These are phyloP conservation scores for Apostasia shenzhenica DNA, from an alignment of 106 monocot genomes.

Conservation along the genomic window DNA sequence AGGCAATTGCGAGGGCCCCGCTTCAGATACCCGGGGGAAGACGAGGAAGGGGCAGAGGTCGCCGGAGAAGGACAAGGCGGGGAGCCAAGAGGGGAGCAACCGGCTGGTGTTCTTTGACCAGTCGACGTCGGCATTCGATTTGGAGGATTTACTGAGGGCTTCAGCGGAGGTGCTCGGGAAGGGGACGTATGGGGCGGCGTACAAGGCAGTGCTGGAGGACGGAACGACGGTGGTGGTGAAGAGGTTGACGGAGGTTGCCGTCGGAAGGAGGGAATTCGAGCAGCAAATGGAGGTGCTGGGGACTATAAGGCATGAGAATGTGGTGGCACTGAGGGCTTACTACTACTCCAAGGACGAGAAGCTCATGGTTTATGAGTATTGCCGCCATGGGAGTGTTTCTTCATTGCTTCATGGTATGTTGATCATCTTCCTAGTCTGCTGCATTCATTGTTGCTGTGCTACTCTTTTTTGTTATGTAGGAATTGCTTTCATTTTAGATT, in stretches of 20 bases:
- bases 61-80: slow-evolving; percentile 36
- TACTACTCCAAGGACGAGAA: slow-evolving; percentile 93
- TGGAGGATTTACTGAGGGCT: slow-evolving; percentile 53
- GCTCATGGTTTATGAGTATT: slow-evolving; percentile 61
- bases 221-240: slow-evolving; percentile 70
- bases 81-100: slow-evolving; percentile 22
- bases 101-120: slow-evolving; percentile 2
- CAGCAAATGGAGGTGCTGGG: slow-evolving; percentile 82
- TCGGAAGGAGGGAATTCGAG: slow-evolving; percentile 70
- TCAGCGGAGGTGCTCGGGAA: slow-evolving; percentile 62
- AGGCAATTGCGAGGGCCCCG: not conserved
- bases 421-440: not conserved
- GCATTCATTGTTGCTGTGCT: too few species aligned
- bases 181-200: slow-evolving; percentile 55
- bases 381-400: slow-evolving; percentile 41
- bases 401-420: slow-evolving; percentile 57
- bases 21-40: slow-evolving; percentile 16
- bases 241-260: slow-evolving; percentile 64
- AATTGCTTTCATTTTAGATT: too few species aligned
- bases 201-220: slow-evolving; percentile 51
- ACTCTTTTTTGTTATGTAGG: too few species aligned
- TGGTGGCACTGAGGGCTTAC: slow-evolving; percentile 58
- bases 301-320: slow-evolving; percentile 50
- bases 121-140: slow-evolving; percentile 20
- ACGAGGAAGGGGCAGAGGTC: slow-evolving; percentile 20